Conservation (phyloP, 345 rosid species). For the Citrus mangshanensis region DNA sequence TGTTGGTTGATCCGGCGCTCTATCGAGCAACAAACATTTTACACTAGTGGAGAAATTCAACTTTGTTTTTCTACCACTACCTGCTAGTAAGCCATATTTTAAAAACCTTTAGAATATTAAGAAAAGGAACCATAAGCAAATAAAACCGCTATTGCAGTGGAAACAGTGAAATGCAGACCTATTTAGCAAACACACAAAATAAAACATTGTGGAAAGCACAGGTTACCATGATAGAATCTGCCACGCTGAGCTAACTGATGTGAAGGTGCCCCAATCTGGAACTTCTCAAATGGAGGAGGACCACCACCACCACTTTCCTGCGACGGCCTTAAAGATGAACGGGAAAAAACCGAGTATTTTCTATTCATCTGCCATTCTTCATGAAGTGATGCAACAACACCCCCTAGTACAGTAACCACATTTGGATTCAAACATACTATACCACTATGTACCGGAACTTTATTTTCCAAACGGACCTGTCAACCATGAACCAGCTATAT, state of each 20-base stretch:
- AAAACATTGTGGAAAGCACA: not conserved
- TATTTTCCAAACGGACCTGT: conserved; percentile 82
- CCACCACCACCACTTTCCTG: conserved; percentile 51
- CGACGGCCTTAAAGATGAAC: conserved; percentile 43
- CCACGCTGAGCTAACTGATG: conserved; percentile 28
- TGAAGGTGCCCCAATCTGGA: conserved; percentile 48
- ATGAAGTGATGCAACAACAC: conserved; percentile 69
- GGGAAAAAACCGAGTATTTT: conserved; percentile 60
- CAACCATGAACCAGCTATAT: conserved; percentile 17
- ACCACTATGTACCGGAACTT: conserved; percentile 54
- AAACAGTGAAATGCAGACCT: not conserved
- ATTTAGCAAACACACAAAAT: not conserved
- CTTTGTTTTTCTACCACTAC: not conserved
- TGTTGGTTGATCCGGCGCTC: not conserved
- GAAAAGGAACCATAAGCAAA: not conserved
- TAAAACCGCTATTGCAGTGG: not conserved
- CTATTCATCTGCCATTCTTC: conserved; percentile 92
- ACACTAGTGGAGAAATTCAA: not conserved
- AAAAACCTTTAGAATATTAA: not conserved
- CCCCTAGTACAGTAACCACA: conserved; percentile 66
- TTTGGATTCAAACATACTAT: conserved; percentile 68
- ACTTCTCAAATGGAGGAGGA: conserved; percentile 86
- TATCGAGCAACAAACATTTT: not conserved
- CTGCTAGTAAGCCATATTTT: not conserved
- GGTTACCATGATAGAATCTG: conserved; percentile 26